phyloP scores from a whole-genome alignment of 1,284 basidiomycete genomes.

The Ceratobasidium sp. region DNA sequence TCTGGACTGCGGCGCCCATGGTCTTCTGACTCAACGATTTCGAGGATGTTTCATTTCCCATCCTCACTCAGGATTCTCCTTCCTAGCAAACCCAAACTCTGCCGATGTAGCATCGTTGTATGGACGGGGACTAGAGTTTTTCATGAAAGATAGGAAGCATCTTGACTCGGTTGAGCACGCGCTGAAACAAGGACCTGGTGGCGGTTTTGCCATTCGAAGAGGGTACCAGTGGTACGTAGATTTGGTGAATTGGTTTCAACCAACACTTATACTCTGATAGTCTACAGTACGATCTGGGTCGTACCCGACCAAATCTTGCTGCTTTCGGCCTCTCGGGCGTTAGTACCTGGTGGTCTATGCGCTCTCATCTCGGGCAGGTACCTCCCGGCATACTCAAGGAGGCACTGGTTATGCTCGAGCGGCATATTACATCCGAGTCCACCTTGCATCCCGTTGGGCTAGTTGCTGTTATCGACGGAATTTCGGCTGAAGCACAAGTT shows the following conservation, averaged over 20 bases:
- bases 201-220: slow-evolving; percentile 35
- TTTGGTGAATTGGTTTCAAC: background rate
- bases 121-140: slow-evolving; percentile 25
- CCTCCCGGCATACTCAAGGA: slow-evolving; percentile 28
- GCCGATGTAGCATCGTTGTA: slow-evolving; percentile 37
- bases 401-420: slow-evolving; percentile 24
- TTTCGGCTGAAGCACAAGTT: slow-evolving; percentile 12
- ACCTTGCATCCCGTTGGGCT: slow-evolving; percentile 25
- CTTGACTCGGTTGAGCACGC: background rate
- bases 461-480: slow-evolving; percentile 23
- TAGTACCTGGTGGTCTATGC: slow-evolving; percentile 38
- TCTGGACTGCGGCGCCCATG: slow-evolving; percentile 29
- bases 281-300: slow-evolving; percentile 28
- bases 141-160: slow-evolving; percentile 23
- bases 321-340: slow-evolving; percentile 25
- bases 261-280: background rate
- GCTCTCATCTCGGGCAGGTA: slow-evolving; percentile 14
- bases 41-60: slow-evolving; percentile 38
- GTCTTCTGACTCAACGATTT: slow-evolving; percentile 30
- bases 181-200: slow-evolving; percentile 21
- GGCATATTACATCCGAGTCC: slow-evolving; percentile 16
- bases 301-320: slow-evolving; percentile 22
- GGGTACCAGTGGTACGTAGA: slow-evolving; percentile 32
- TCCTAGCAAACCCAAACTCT: slow-evolving; percentile 14
- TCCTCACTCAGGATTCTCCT: slow-evolving; percentile 38